Evolutionary conservation across 2,329 filamentous ascomycete species (phyloP).

Genomic region (Aspergillus arachidicola): DNA sequence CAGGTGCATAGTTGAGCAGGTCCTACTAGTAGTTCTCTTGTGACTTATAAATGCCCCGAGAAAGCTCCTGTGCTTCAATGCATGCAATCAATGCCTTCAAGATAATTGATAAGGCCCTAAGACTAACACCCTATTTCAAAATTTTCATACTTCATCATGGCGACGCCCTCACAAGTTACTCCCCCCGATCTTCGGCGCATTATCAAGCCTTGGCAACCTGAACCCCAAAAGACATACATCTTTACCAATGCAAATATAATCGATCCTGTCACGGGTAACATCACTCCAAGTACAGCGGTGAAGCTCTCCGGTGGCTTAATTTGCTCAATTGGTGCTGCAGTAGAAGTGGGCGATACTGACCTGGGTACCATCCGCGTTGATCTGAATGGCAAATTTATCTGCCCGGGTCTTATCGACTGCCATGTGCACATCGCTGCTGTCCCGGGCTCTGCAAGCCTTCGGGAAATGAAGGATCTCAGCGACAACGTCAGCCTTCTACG

Average conservation of each 20-base stretch:
- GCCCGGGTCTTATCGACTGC: constrained; percentile 30
- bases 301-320: neutral
- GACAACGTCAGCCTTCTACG: constrained; percentile 26
- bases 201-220: too few relatives aligned
- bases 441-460: constrained; percentile 25
- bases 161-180: too few relatives aligned
- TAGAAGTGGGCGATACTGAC: neutral
- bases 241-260: neutral
- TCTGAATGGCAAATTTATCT: constrained; percentile 24
- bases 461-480: constrained; percentile 25
- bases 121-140: too few relatives aligned
- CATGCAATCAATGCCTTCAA: too few relatives aligned
- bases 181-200: too few relatives aligned
- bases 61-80: too few relatives aligned
- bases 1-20: too few relatives aligned
- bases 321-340: neutral
- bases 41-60: too few relatives aligned
- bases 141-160: too few relatives aligned
- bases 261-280: neutral
- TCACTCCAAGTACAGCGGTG: neutral
- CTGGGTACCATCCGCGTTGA: constrained; percentile 7
- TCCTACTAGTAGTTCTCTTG: too few relatives aligned
- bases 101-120: too few relatives aligned
- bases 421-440: constrained; percentile 31
- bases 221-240: too few relatives aligned